Evolutionary conservation across 2,329 filamentous ascomycete species (phyloP).

Genomic region (Diaporthe aspalathi): DNA sequence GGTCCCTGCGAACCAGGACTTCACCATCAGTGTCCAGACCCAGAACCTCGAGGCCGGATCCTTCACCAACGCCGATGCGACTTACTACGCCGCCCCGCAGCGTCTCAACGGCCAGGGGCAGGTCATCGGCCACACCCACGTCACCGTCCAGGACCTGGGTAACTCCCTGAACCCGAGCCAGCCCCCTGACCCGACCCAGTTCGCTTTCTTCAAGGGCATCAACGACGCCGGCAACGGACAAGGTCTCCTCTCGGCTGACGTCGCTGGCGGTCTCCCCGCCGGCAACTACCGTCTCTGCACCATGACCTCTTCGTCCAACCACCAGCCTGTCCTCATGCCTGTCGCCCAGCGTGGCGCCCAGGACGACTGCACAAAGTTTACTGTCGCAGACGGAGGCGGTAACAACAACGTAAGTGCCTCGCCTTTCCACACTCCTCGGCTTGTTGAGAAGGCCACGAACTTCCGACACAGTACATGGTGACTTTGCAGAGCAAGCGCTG

Average conservation of each 20-base stretch:
- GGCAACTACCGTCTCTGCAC: slow-evolving; percentile 54
- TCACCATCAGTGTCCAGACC: slow-evolving; percentile 64
- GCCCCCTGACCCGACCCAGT: slow-evolving; percentile 64
- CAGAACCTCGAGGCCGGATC: slow-evolving; percentile 65
- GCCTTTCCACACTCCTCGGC: too few species aligned
- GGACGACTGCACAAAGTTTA: slow-evolving; percentile 55
- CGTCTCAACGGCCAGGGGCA: slow-evolving; percentile 59
- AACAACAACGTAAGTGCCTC: too few species aligned
- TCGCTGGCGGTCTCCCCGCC: slow-evolving; percentile 50
- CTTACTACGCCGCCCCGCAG: slow-evolving; percentile 72
- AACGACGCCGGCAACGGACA: slow-evolving; percentile 49
- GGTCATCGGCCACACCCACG: slow-evolving; percentile 70
- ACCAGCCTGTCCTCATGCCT: slow-evolving; percentile 53
- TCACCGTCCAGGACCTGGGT: slow-evolving; percentile 69
- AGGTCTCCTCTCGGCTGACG: slow-evolving; percentile 47
- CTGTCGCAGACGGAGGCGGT: slow-evolving; percentile 41
- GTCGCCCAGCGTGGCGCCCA: slow-evolving; percentile 54
- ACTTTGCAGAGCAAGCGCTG: too few species aligned
- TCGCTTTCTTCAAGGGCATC: slow-evolving; percentile 51
- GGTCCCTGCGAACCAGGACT: slow-evolving; percentile 59
- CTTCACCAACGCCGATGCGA: slow-evolving; percentile 70
- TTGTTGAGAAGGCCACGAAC: too few species aligned
- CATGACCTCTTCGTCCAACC: slow-evolving; percentile 51
- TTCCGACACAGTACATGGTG: too few species aligned
- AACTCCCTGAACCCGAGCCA: slow-evolving; percentile 60